Evolutionary conservation across 371 early-diverging fungal genomes (phyloP), one percentile per base, ranked within the genome.

Genomic region (Apophysomyces elegans): DNA sequence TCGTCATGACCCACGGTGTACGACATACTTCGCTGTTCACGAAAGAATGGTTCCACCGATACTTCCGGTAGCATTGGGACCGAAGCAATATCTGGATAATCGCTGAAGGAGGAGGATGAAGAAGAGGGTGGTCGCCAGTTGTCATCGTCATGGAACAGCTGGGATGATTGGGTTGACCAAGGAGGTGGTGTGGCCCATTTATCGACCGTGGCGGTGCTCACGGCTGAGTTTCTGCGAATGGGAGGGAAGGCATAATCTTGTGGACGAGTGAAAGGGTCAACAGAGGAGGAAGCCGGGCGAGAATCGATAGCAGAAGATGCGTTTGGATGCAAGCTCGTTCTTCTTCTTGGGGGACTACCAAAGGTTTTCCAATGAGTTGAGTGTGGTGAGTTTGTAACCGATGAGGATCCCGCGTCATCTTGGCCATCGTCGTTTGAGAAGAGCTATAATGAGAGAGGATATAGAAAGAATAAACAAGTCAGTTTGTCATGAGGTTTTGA

Each of bases 1-100:
- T 67, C 68, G 26, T 65, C 46, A 37, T 63, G 60, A 18, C 71
- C 75, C 18, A 74, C 68, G 12, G 81, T 77, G 50, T 68, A 81
- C 2, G 79, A 81, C 73, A 78, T 71, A 36, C 79, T 78, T 32
- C 82, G 58, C 26, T 81, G 72, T 47, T 77, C 72, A 16, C 78
- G 64, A 44, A 65, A 77, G 35, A 69, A 62, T 6, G 79, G 77
- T 58, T 74, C 74, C 18, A 66, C 66, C 0, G 77, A 77, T 16
- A 75, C 73, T 54, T 75, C 77, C 9, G 80, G 75, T 37, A 79
- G 35, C 76, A 75, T 77, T 37, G 80, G 76, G 6, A 72, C 71
- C 7, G 78, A 72, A 5, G 72, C 75, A 54, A 75, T 75, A 64
- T 75, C 76, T 13, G 72, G 72, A 50, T 76, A 70, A 43, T 69